Evolutionary conservation across 2,329 filamentous ascomycete species (phyloP), one percentile per base, ranked within the genome.

Genomic region (Colletotrichum lentis): DNA sequence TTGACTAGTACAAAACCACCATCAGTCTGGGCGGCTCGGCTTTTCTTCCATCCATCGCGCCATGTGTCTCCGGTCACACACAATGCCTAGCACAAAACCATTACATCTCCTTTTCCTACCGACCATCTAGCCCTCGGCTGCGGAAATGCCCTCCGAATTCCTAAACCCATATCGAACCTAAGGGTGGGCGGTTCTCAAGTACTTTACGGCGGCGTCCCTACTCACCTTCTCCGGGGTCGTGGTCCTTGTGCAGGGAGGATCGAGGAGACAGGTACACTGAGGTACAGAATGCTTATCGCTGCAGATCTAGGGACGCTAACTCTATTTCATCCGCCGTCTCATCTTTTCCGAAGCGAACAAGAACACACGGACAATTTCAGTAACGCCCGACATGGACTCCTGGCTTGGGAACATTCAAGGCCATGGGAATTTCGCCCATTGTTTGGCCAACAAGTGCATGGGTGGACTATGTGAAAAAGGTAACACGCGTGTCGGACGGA

Each of bases 281-380:
- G 31, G 31, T 37, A 24, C 49, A 37, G 16, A 43, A 35, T 22
- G 35, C 49, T 64, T 68, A 64, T 58, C 54, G 54, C 43, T 22
- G 41, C 31, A 47, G 31, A 58, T 31, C 16, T 43, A 59, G 54
- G 49, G n/a, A 55, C 54, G 41, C 24, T 24, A 59, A 68, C 61
- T 64, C 18, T 60, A 64, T 55, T 59, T 43, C 47, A 47, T 58
- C 61, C 31, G 55, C 65, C 65, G 61, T 68, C 65, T 64, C 61
- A 60, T 59, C 31, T 64, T 31, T 50, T 46, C 24, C 10, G 11
- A 2, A 3, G 16, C 14, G 6, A n/a, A 12, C 53, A n/a, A 18
- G 43, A 39, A 31, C 59, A 57, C 64, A 67, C 46, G 14, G 64
- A 37, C 64, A 52, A 52, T 43, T 41, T 39, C 47, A 39, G n/a